phyloP scores from a whole-genome alignment of 2,329 filamentous ascomycete genomes.

The Diplodia intermedia region DNA sequence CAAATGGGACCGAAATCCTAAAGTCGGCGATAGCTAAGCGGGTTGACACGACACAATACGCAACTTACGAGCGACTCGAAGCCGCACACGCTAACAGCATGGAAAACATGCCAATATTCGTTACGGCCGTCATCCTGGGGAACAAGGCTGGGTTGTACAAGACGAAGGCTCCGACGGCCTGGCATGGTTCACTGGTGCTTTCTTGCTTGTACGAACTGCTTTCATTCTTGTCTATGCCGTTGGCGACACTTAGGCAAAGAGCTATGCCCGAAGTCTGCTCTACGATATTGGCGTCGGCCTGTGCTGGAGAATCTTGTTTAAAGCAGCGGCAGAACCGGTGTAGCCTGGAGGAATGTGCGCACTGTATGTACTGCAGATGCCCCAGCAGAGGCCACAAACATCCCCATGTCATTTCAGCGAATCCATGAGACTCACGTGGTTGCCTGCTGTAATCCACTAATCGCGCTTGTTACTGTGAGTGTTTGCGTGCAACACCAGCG shows the following conservation, averaged over 20 bases:
- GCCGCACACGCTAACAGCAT: conserved; percentile 56
- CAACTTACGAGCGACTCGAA: conserved; percentile 54
- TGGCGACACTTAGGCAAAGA: conserved; percentile 38
- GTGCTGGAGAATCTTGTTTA: conserved; percentile 42
- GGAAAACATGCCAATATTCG: conserved; percentile 56
- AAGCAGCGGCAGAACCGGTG: conserved; percentile 41
- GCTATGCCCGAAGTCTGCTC: conserved; percentile 40
- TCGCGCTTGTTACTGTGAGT: background rate
- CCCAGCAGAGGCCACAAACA: background rate
- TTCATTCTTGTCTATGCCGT: conserved; percentile 49
- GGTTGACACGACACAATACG: conserved; percentile 48
- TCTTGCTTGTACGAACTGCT: conserved; percentile 45
- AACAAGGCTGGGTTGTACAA: conserved; percentile 50
- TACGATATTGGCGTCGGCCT: conserved; percentile 42
- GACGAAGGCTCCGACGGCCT: conserved; percentile 39
- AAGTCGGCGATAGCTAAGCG: conserved; percentile 47
- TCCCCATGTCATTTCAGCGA: background rate
- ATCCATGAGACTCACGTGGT: background rate
- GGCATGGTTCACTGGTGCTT: conserved; percentile 47
- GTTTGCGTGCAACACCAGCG: background rate
- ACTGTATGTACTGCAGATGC: background rate
- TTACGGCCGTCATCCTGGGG: conserved; percentile 53
- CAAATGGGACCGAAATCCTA: conserved; percentile 47
- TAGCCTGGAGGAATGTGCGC: background rate
- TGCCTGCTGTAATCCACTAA: background rate